Percentiles rank a stretch among this genome's conserved stretches.
These are phyloP conservation scores for Ophiostoma sp. DNA, from an alignment of 2,329 filamentous ascomycete species.

Conservation along the genomic window DNA sequence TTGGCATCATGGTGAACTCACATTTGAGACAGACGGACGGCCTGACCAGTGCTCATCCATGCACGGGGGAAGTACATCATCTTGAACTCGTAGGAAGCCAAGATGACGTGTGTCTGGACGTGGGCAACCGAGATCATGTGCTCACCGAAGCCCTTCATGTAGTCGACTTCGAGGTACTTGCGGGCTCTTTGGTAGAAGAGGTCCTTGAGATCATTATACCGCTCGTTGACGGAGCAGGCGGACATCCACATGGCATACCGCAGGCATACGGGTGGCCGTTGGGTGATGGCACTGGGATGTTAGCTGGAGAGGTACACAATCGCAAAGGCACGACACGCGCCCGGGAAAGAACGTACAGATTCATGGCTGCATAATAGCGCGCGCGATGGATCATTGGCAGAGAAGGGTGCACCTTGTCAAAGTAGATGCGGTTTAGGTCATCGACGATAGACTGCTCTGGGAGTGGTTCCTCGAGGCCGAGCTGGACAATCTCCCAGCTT, in stretches of 20 bases:
- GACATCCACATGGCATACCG: conserved; percentile 96
- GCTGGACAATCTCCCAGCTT: conserved; percentile 70
- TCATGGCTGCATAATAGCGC: conserved; percentile 82
- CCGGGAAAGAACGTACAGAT: conserved; percentile 47
- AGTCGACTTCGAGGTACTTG: conserved; percentile 85
- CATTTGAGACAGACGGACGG: conserved; percentile 80
- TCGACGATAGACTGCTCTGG: conserved; percentile 63
- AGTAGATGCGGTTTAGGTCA: conserved; percentile 84
- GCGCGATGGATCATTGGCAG: conserved; percentile 84
- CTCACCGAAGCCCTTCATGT: conserved; percentile 89
- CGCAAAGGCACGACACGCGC: conserved; percentile 28
- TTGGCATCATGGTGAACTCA: too few species aligned
- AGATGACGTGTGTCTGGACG: conserved; percentile 75
- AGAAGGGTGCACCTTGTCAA: conserved; percentile 82
- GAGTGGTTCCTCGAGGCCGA: conserved; percentile 55
- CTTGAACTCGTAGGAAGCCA: conserved; percentile 87
- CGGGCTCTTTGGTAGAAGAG: conserved; percentile 85
- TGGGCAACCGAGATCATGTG: conserved; percentile 79
- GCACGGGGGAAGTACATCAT: conserved; percentile 96
- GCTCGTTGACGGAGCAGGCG: conserved; percentile 79
- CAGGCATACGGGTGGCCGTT: conserved; percentile 79
- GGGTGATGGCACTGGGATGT: conserved; percentile 30
- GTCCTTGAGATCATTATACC: conserved; percentile 71
- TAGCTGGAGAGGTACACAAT: neutral
- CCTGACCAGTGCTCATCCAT: conserved; percentile 85